Base-by-base conservation (phyloP, 129 eudicot genomes). In the Glebionis coronaria region DNA sequence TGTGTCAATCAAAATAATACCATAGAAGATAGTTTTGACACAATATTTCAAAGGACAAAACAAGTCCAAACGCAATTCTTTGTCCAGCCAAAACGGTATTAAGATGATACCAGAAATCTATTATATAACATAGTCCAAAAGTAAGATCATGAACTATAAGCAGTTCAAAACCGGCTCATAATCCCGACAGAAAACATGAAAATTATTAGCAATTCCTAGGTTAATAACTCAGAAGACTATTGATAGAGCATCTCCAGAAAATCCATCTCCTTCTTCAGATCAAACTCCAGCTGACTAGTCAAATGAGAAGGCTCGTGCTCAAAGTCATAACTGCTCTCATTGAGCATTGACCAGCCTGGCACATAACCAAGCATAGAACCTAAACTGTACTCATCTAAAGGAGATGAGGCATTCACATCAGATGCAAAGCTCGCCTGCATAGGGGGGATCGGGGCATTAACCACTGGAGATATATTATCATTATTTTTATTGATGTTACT, bases 231-330 rank as follows among this genome's bases (percentile, higher is more conserved):
- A 35, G 9, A 35, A 7, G 2, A 5, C 7, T 35, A 73, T 35
- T 50, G 78, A 67, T 67, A 76, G 29, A 74, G 76, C 83, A 78
- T 74, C 56, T 74, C 83, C 79, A 78, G 59, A 72, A 71, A 82
- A 70, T 80, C 82, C 80, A 70, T 78, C 69, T 79, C 80, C 64
- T 73, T 76, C 63, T 73, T 65, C 65, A 72, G 56, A 55, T 76
- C 87, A 57, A 75, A 78, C 38, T 71, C 79, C 78, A 75, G 25
- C 56, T 75, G 67, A 56, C 65, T 80, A 61, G 72, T 65, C 71
- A 80, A 65, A 35, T 75, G 73, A 44, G 55, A 74, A 13, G 56
- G 51, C 61, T 42, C 53, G 2, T 45, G 68, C 63, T 74, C 79
- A 42, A 56, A 73, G 56, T 62, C 79, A 53, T 54, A 67, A 68